Evolutionary conservation across 75 land plant genomes (phyloP).

Genomic region (Adiantum capillusveneris): DNA sequence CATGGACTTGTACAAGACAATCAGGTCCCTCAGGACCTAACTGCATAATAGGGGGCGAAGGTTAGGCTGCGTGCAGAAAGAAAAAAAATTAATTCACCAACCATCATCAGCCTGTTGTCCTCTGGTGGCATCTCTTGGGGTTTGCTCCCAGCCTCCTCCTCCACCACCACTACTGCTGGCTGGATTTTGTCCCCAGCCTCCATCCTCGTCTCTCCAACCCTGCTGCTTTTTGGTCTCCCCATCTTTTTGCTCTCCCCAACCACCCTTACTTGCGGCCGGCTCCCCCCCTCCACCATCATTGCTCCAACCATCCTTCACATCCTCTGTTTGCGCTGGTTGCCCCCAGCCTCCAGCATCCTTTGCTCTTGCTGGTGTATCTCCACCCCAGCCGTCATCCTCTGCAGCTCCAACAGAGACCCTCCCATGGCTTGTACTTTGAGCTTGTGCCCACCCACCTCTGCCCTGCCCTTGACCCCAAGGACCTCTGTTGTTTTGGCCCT

Average conservation of each 20-base stretch:
- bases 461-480: conserved; percentile 31
- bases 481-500: conserved; percentile 10
- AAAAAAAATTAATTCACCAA: too few species aligned
- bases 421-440: not conserved
- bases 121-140: conserved; percentile 28
- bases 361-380: too few species aligned
- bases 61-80: too few species aligned
- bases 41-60: too few species aligned
- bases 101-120: too few species aligned
- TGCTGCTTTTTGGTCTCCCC: too few species aligned
- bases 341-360: not conserved
- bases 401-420: too few species aligned
- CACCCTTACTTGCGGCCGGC: not conserved
- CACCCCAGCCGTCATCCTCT: too few species aligned
- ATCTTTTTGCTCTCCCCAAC: not conserved
- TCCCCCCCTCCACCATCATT: not conserved
- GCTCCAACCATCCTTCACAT: conserved; percentile 10
- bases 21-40: too few species aligned
- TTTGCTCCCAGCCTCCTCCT: conserved; percentile 28
- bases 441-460: too few species aligned
- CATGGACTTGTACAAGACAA: too few species aligned
- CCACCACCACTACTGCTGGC: not conserved
- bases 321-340: not conserved
- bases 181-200: conserved; percentile 8
- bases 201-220: too few species aligned